Evolutionary conservation across 306 rosid genomes (phyloP).

Genomic region (Inga oerstediana): DNA sequence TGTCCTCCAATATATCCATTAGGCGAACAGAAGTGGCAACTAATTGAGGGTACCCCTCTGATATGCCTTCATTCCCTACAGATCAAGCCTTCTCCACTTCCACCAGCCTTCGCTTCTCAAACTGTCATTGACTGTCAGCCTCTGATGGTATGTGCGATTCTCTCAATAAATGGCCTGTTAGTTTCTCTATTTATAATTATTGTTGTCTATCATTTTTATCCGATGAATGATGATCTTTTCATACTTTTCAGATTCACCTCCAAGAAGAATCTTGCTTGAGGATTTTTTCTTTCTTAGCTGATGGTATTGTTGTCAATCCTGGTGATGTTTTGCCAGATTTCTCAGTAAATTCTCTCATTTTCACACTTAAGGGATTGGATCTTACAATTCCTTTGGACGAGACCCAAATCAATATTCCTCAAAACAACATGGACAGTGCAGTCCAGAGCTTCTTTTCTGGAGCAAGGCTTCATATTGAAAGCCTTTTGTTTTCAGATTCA

Average conservation of each 20-base stretch:
- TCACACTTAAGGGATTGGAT: constrained; percentile 75
- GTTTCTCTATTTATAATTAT: constrained; percentile 2
- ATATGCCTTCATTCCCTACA: constrained; percentile 78
- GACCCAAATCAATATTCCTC: constrained; percentile 40
- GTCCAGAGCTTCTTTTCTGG: constrained; percentile 67
- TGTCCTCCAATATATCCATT: constrained; percentile 94
- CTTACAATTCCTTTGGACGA: constrained; percentile 72
- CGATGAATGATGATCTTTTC: constrained; percentile 11
- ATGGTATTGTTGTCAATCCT: constrained; percentile 84
- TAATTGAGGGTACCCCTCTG: constrained; percentile 68
- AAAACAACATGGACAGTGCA: constrained; percentile 43
- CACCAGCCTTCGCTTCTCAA: constrained; percentile 86
- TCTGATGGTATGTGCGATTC: constrained; percentile 61
- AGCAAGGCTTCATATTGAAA: constrained; percentile 82
- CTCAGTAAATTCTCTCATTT: constrained; percentile 69
- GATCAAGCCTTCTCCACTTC: constrained; percentile 79
- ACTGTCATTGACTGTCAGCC: constrained; percentile 92
- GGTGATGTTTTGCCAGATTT: constrained; percentile 78
- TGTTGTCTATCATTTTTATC: constrained; percentile 14
- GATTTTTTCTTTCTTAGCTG: constrained; percentile 89
- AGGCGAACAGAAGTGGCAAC: constrained; percentile 74
- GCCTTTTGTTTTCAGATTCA: constrained; percentile 67
- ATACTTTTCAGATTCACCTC: constrained; percentile 70
- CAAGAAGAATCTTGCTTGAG: constrained; percentile 90
- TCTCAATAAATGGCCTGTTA: constrained; percentile 19